These are phyloP conservation scores for Daedaleopsis sinensis DNA, from an alignment of 768 basidiomycete species.

Conservation along the genomic window DNA sequence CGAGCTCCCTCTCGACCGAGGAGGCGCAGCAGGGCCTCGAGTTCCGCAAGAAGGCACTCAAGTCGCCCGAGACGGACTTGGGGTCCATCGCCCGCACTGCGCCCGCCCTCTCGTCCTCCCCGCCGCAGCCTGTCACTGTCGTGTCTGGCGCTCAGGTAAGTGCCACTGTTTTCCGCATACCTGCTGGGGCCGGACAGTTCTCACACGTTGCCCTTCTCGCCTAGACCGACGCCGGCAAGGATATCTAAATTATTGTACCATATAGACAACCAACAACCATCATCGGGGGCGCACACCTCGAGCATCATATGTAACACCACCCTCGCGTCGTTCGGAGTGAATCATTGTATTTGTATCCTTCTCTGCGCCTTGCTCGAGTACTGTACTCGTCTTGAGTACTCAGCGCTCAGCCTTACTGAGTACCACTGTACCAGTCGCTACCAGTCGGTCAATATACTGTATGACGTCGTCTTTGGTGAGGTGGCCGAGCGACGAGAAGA, in stretches of 20 bases:
- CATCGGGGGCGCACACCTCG: background rate
- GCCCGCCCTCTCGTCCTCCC: conserved; percentile 61
- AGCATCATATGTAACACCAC: too few species aligned
- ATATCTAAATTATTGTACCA: background rate
- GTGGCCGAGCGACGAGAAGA: too few species aligned
- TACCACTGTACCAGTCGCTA: too few species aligned
- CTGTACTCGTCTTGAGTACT: too few species aligned
- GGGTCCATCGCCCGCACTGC: conserved; percentile 84
- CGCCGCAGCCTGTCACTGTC: conserved; percentile 29
- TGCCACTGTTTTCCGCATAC: background rate
- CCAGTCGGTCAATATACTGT: too few species aligned
- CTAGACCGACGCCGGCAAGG: background rate
- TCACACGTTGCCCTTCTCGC: background rate
- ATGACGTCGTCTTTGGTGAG: too few species aligned
- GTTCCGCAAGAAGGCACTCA: conserved; percentile 76
- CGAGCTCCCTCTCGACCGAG: conserved; percentile 56
- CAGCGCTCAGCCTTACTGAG: too few species aligned
- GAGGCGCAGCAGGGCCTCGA: conserved; percentile 65
- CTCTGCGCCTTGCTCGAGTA: too few species aligned
- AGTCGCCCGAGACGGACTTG: conserved; percentile 58
- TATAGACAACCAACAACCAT: background rate
- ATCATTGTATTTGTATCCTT: too few species aligned
- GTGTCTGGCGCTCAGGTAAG: conserved; percentile 33
- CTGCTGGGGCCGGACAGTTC: background rate
- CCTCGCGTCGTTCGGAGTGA: too few species aligned